Conservation (phyloP, 306 rosid species). For the Ceratonia siliqua region DNA sequence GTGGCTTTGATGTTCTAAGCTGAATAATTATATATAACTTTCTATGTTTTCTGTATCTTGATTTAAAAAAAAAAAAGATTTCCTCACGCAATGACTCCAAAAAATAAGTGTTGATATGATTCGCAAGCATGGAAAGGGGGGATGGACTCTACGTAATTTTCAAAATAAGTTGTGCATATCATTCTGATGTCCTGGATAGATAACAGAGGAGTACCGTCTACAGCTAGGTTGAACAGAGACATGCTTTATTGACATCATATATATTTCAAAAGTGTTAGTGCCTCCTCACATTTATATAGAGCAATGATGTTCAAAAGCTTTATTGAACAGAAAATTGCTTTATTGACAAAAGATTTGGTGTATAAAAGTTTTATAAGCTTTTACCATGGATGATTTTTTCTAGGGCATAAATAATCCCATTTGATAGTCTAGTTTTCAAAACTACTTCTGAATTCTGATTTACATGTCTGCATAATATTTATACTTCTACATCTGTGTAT, state of each 20-base stretch:
- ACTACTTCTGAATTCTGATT: not conserved
- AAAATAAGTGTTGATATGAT: not conserved
- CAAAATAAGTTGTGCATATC: not conserved
- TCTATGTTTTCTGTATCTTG: not conserved
- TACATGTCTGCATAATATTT: not conserved
- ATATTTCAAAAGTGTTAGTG: not conserved
- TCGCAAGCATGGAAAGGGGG: not conserved
- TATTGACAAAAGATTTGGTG: slow-evolving; percentile 6
- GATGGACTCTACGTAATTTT: not conserved
- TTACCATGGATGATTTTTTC: not conserved
- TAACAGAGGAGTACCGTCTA: not conserved
- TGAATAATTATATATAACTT: not conserved
- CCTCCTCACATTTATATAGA: not conserved
- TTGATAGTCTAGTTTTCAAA: not conserved
- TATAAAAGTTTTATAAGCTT: not conserved
- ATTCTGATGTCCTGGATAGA: not conserved
- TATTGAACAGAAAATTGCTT: no score
- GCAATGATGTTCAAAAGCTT: no score
- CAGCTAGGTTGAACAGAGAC: not conserved
- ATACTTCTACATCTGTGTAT: not conserved
- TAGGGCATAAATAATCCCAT: not conserved
- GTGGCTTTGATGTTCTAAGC: not conserved
- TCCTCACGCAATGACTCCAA: not conserved
- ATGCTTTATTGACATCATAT: not conserved
- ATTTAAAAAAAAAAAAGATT: not conserved